Evolutionary conservation across 1,284 basidiomycete genomes (phyloP).

Genomic region (Fistulina hepatica): DNA sequence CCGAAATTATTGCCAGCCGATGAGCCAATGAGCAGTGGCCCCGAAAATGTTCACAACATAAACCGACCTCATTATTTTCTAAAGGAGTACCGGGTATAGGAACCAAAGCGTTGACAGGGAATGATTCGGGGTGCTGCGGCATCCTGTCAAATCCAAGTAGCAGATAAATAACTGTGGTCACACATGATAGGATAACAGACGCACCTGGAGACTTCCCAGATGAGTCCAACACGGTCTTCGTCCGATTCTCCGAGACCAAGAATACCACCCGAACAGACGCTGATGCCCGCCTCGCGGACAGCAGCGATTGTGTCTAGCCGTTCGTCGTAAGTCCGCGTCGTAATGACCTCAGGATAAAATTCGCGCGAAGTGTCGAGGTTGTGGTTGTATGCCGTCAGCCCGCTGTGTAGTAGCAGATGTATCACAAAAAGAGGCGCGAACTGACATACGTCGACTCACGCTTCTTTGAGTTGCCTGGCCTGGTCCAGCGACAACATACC

Average conservation of each 20-base stretch:
- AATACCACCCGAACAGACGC: slow-evolving; percentile 96
- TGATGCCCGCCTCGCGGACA: slow-evolving; percentile 91
- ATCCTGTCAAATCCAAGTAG: slow-evolving; percentile 42
- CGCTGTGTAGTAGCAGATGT: slow-evolving; percentile 33
- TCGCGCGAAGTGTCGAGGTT: slow-evolving; percentile 97
- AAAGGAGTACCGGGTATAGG: slow-evolving; percentile 68
- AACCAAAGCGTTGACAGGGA: slow-evolving; percentile 94
- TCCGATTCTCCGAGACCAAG: slow-evolving; percentile 90
- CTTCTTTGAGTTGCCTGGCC: slow-evolving; percentile 87
- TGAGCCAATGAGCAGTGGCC: too few species aligned
- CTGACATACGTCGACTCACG: slow-evolving; percentile 38
- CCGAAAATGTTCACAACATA: slow-evolving; percentile 4
- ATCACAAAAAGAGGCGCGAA: slow-evolving; percentile 8
- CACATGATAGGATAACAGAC: slow-evolving; percentile 18
- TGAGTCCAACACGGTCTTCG: slow-evolving; percentile 85
- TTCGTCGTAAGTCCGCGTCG: slow-evolving; percentile 91
- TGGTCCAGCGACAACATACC: slow-evolving; percentile 95
- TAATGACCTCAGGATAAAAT: slow-evolving; percentile 94
- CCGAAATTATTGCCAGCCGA: not conserved
- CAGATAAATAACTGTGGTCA: slow-evolving; percentile 3
- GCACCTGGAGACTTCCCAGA: slow-evolving; percentile 87
- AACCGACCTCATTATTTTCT: slow-evolving; percentile 55
- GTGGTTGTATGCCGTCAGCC: slow-evolving; percentile 96
- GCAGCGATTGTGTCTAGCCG: slow-evolving; percentile 82
- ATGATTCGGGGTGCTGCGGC: slow-evolving; percentile 93